phyloP scores from a whole-genome alignment of 176 grass and related monocot genomes.

The Triticum timopheevii region DNA sequence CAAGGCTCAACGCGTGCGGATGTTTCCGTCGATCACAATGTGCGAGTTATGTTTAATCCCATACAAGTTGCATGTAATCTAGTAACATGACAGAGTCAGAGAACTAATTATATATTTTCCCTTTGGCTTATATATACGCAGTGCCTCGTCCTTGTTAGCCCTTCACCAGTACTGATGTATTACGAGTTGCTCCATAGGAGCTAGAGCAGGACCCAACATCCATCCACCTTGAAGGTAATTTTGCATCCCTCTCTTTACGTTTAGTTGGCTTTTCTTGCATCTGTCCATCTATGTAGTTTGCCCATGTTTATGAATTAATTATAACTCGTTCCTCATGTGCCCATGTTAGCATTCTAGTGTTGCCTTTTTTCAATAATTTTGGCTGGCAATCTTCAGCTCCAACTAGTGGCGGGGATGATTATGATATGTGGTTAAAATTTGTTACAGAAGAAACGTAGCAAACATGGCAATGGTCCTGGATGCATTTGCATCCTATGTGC shows the following conservation, averaged over 20 bases:
- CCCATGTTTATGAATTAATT: too few species aligned
- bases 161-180: neutral
- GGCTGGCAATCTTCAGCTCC: too few species aligned
- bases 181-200: neutral
- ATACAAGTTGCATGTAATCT: too few species aligned
- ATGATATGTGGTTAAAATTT: neutral
- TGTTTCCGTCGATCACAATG: neutral
- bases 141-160: neutral
- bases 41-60: neutral
- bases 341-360: too few species aligned
- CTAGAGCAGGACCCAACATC: neutral
- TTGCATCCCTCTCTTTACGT: neutral
- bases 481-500: neutral
- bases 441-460: neutral
- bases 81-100: neutral
- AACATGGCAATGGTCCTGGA: slow-evolving; percentile 30
- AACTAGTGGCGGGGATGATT: too few species aligned
- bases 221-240: neutral
- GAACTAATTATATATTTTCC: neutral
- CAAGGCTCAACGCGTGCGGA: neutral
- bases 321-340: too few species aligned
- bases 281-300: neutral
- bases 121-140: neutral
- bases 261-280: neutral
- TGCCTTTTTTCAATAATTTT: too few species aligned